These are phyloP conservation scores for Fusarium clavum DNA, from an alignment of 2,329 filamentous ascomycete species.

Conservation along the genomic window DNA sequence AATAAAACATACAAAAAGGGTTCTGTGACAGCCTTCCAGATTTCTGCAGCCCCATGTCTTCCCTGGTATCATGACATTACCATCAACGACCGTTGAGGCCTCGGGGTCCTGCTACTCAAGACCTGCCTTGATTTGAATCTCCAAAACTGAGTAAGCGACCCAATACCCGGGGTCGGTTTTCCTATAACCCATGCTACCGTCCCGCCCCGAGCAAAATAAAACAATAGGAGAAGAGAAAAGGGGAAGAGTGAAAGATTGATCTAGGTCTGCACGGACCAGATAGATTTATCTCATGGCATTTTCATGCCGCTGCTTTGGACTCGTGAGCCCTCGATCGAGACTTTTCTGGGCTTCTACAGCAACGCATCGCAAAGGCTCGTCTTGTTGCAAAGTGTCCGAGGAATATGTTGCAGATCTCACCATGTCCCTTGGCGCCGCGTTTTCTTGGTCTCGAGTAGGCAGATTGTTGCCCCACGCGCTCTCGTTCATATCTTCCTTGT, in stretches of 20 bases:
- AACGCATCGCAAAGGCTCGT: constrained; percentile 38
- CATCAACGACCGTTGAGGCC: constrained; percentile 1
- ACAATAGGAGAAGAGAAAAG: constrained; percentile 17
- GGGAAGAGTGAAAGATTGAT: constrained; percentile 3
- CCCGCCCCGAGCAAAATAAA: constrained; percentile 29
- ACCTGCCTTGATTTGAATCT: constrained; percentile 21
- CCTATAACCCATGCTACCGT: constrained; percentile 26
- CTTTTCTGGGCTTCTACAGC: constrained; percentile 14
- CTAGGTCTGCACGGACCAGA: constrained; percentile 5
- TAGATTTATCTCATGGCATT: constrained; percentile 31
- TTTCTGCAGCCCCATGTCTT: constrained; percentile 19
- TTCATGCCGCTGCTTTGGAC: constrained; percentile 25
- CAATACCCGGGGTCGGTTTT: constrained; percentile 7
- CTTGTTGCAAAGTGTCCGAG: constrained; percentile 16
- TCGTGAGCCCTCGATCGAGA: constrained; percentile 7
- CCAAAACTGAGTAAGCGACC: constrained; percentile 31
- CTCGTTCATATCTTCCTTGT: constrained; percentile 13
- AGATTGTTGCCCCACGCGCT: constrained; percentile 7
- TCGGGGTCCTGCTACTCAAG: constrained; percentile 10
- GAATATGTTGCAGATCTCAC: constrained; percentile 17
- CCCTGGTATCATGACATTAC: constrained; percentile 10
- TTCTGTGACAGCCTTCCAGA: constrained; percentile 20
- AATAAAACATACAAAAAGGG: constrained; percentile 41
- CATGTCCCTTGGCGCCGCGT: constrained; percentile 32
- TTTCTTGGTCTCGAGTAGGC: constrained; percentile 39